phyloP scores from a whole-genome alignment of 495 filamentous ascomycete genomes.

The Tuber melanosporum region DNA sequence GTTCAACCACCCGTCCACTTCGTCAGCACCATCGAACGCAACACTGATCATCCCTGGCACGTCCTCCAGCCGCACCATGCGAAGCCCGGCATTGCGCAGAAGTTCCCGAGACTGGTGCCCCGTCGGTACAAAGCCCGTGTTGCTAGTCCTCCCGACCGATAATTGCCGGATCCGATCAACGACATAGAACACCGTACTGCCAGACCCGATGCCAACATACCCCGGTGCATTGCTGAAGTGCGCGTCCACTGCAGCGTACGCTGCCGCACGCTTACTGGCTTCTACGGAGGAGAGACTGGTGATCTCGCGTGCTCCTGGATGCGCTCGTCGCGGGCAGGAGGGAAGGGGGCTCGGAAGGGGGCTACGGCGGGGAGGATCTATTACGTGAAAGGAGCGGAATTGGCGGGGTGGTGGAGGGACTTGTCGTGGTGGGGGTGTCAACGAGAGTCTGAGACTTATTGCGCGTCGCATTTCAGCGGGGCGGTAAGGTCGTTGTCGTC shows the following conservation, averaged over 20 bases:
- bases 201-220: constrained; percentile 85
- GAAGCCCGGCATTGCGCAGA: constrained; percentile 66
- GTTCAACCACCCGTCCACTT: constrained; percentile 86
- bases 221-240: constrained; percentile 64
- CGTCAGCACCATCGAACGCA: constrained; percentile 89
- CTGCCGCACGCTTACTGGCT: constrained; percentile 70
- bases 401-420: not conserved
- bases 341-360: not conserved
- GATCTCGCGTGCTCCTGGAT: not conserved
- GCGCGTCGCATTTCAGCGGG: not conserved
- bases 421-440: not conserved
- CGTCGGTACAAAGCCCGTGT: constrained; percentile 76
- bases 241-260: constrained; percentile 67
- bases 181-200: constrained; percentile 85
- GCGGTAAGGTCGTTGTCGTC: not conserved
- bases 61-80: constrained; percentile 62
- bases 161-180: constrained; percentile 79
- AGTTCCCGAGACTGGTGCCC: constrained; percentile 78
- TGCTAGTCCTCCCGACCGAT: constrained; percentile 50
- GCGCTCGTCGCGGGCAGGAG: not conserved
- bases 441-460: not conserved
- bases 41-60: constrained; percentile 55
- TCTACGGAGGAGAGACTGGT: constrained; percentile 49
- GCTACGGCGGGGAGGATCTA: not conserved
- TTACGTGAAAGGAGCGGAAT: not conserved